A percentile compares a stretch with the other conserved stretches of the same genome.
Evolutionary conservation across 805 yeast genomes (phyloP).

Genomic region (Tetrapisispora pingtungensis): DNA sequence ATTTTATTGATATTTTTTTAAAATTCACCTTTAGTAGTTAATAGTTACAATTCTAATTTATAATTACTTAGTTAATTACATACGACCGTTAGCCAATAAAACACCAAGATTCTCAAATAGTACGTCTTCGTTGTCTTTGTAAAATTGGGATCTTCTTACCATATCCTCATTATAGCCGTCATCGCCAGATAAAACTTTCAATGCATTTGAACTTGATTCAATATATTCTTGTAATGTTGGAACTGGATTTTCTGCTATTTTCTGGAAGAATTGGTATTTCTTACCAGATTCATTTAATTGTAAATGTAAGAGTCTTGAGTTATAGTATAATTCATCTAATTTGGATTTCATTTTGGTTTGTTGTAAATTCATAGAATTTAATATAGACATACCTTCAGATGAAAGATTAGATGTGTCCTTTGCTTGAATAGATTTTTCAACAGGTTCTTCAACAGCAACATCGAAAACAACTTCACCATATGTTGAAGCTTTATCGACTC

Average conservation of each 20-base stretch:
- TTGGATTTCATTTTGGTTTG: conserved; percentile 30
- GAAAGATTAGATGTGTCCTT: conserved; percentile 17
- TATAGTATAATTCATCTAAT: conserved; percentile 35
- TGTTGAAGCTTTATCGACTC: conserved; percentile 68
- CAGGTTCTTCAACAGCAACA: conserved; percentile 45
- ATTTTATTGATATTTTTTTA: conserved; percentile 1
- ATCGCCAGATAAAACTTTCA: conserved; percentile 81
- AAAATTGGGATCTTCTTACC: conserved; percentile 77
- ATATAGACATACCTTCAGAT: conserved; percentile 23
- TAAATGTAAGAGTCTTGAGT: conserved; percentile 35
- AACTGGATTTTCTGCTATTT: conserved; percentile 68
- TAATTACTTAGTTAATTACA: conserved; percentile 10
- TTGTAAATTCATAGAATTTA: conserved; percentile 23
- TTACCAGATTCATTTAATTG: conserved; percentile 46
- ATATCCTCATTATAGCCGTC: conserved; percentile 82
- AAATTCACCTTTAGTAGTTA: neutral
- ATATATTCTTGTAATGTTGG: conserved; percentile 63
- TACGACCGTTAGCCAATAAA: conserved; percentile 39
- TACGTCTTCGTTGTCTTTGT: conserved; percentile 54
- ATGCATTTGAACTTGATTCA: conserved; percentile 71
- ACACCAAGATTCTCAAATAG: conserved; percentile 71
- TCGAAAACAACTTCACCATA: conserved; percentile 76
- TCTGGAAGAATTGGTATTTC: conserved; percentile 69
- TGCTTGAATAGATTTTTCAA: conserved; percentile 21
- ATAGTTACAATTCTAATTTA: neutral